Evolutionary conservation across 1,139 yeast genomes (phyloP).

Genomic region (Scheffersomyces quercinus): DNA sequence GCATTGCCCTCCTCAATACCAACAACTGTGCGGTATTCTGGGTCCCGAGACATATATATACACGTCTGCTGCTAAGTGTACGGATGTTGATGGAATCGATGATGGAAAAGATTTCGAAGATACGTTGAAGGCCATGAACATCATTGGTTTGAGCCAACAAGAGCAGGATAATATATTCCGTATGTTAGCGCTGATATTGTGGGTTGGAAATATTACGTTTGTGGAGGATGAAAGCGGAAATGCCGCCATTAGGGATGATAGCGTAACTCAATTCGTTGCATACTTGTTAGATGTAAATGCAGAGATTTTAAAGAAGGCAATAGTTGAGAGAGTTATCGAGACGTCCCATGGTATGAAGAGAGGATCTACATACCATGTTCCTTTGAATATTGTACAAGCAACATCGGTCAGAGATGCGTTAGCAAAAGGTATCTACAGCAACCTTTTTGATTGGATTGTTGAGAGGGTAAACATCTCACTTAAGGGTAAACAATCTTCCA

Average conservation of each 20-base stretch:
- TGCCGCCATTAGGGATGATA: slow-evolving; percentile 75
- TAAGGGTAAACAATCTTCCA: slow-evolving; percentile 39
- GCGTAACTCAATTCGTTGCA: slow-evolving; percentile 92
- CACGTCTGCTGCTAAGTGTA: slow-evolving; percentile 85
- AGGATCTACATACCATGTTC: slow-evolving; percentile 94
- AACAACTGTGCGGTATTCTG: slow-evolving; percentile 85
- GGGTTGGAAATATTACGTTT: slow-evolving; percentile 94
- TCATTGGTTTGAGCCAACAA: slow-evolving; percentile 75
- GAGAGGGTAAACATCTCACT: slow-evolving; percentile 80
- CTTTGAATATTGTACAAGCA: slow-evolving; percentile 89
- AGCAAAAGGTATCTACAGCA: slow-evolving; percentile 92
- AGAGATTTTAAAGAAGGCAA: slow-evolving; percentile 61
- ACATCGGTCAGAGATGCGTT: slow-evolving; percentile 92
- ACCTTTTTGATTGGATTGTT: slow-evolving; percentile 97
- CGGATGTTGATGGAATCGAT: slow-evolving; percentile 82
- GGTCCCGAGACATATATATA: slow-evolving; percentile 90
- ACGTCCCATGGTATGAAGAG: slow-evolving; percentile 86
- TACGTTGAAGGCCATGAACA: slow-evolving; percentile 81
- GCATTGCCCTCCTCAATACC: slow-evolving; percentile 81
- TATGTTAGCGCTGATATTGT: slow-evolving; percentile 78
- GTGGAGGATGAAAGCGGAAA: slow-evolving; percentile 86
- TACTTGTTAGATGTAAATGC: slow-evolving; percentile 83
- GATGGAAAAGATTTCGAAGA: slow-evolving; percentile 78
- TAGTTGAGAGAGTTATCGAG: slow-evolving; percentile 82
- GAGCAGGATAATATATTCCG: slow-evolving; percentile 93